Percentiles rank a stretch among this genome's conserved stretches.
phyloP scores from a whole-genome alignment of 495 filamentous ascomycete species.

The Talaromyces wortmannii region DNA sequence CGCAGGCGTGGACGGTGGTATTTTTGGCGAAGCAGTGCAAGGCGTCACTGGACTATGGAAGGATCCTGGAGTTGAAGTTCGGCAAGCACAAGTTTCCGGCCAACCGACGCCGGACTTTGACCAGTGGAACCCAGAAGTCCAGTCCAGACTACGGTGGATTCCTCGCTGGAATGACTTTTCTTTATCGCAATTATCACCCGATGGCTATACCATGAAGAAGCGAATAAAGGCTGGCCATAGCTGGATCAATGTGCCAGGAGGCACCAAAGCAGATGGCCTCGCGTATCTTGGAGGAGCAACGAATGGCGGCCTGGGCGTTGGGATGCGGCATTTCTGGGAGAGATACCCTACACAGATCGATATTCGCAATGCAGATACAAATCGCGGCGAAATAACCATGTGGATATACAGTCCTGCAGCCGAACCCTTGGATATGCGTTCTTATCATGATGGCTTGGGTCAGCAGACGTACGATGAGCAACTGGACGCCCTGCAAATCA shows the following conservation, averaged over 20 bases:
- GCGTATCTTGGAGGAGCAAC: conserved; percentile 40
- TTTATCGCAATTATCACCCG: conserved; percentile 36
- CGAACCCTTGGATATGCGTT: conserved; percentile 36
- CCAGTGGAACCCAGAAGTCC: conserved; percentile 30
- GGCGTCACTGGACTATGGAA: conserved; percentile 33
- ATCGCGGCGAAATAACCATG: conserved; percentile 31
- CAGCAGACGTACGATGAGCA: conserved; percentile 39
- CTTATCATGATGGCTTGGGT: conserved; percentile 42
- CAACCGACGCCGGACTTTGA: conserved; percentile 14
- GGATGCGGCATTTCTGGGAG: conserved; percentile 45
- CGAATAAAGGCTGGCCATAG: conserved; percentile 36
- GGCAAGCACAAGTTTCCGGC: conserved; percentile 27
- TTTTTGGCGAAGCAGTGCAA: conserved; percentile 32
- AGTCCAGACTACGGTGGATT: conserved; percentile 31
- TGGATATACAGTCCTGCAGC: conserved; percentile 45
- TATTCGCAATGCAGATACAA: conserved; percentile 25
- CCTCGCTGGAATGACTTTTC: conserved; percentile 42
- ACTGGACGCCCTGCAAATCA: conserved; percentile 43
- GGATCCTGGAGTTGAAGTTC: conserved; percentile 25
- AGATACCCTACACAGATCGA: conserved; percentile 41
- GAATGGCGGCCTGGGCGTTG: conserved; percentile 37
- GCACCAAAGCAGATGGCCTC: conserved; percentile 33
- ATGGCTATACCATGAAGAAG: conserved; percentile 45
- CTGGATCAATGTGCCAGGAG: conserved; percentile 44
- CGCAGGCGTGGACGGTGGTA: conserved; percentile 26